These are phyloP conservation scores for Vigna radiata DNA, from an alignment of 306 rosid genomes.

Conservation along the genomic window DNA sequence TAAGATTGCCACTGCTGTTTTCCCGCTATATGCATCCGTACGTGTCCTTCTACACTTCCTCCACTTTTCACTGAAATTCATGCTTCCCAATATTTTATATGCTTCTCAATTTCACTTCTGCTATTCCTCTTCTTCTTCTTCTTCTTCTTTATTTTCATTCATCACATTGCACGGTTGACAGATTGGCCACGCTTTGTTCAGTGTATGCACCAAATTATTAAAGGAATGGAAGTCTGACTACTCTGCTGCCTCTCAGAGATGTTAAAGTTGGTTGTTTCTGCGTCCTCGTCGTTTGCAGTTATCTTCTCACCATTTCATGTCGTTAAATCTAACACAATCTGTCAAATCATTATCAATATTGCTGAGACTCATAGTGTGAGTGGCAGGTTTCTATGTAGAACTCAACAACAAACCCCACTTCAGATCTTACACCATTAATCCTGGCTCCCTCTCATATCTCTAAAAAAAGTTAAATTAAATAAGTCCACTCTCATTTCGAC, in stretches of 20 bases:
- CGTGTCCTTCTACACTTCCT: constrained; percentile 51
- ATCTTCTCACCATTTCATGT: constrained; percentile 36
- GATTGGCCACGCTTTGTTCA: constrained; percentile 71
- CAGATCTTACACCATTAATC: background rate
- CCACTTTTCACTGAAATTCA: constrained; percentile 60
- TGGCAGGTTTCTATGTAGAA: background rate
- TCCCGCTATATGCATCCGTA: constrained; percentile 53
- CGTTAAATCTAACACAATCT: constrained; percentile 36
- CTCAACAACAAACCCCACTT: background rate
- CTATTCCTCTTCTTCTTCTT: background rate
- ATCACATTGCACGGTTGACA: constrained; percentile 61
- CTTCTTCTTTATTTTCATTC: constrained; percentile 22
- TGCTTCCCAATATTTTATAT: constrained; percentile 46
- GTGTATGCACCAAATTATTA: constrained; percentile 43
- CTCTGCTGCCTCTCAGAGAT: constrained; percentile 42
- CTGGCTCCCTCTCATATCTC: constrained; percentile 20
- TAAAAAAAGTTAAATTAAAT: background rate
- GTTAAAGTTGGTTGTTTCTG: constrained; percentile 38
- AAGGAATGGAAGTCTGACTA: constrained; percentile 53
- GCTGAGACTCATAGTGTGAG: background rate
- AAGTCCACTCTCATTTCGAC: background rate
- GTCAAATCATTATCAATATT: constrained; percentile 34
- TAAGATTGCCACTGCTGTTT: constrained; percentile 54
- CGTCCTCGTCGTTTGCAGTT: constrained; percentile 43
- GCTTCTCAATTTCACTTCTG: constrained; percentile 9